Evolutionary conservation across 2,329 filamentous ascomycete genomes (phyloP).

Genomic region (Juglanconis juglandina): DNA sequence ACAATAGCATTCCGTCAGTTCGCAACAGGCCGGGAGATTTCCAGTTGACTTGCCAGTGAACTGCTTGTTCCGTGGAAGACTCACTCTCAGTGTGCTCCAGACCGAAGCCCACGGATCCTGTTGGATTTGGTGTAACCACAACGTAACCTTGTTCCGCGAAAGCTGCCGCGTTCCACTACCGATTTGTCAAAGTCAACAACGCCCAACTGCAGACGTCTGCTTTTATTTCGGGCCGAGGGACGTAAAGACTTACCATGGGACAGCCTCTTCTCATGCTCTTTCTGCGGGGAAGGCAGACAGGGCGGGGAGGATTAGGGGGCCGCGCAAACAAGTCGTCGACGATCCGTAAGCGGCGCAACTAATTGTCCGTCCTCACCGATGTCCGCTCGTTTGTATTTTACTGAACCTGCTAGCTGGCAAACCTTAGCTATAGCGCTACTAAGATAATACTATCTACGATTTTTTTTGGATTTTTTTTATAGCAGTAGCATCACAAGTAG

Average conservation of each 20-base stretch:
- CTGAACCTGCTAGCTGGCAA: background rate
- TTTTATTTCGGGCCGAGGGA: background rate
- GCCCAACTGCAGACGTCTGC: background rate
- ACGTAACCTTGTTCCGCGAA: constrained; percentile 62
- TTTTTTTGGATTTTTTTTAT: no score
- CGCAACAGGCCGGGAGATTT: constrained; percentile 9
- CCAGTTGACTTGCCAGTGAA: constrained; percentile 15
- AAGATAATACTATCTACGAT: no score
- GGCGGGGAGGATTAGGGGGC: background rate
- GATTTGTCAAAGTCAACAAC: background rate
- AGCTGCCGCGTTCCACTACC: constrained; percentile 49
- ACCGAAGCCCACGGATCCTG: constrained; percentile 56
- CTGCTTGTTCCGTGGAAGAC: background rate
- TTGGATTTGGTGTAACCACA: constrained; percentile 57
- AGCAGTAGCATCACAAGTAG: no score
- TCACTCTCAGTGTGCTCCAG: constrained; percentile 30
- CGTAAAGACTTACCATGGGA: constrained; percentile 24
- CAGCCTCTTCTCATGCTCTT: background rate
- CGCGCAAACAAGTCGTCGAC: background rate
- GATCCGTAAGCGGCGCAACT: background rate
- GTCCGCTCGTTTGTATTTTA: background rate
- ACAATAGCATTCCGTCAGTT: constrained; percentile 19
- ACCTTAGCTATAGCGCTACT: background rate
- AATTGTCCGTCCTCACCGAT: background rate
- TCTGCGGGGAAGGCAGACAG: background rate